These are phyloP conservation scores for Cladosporium sp. DNA, from an alignment of 2,329 filamentous ascomycete genomes.

Conservation along the genomic window DNA sequence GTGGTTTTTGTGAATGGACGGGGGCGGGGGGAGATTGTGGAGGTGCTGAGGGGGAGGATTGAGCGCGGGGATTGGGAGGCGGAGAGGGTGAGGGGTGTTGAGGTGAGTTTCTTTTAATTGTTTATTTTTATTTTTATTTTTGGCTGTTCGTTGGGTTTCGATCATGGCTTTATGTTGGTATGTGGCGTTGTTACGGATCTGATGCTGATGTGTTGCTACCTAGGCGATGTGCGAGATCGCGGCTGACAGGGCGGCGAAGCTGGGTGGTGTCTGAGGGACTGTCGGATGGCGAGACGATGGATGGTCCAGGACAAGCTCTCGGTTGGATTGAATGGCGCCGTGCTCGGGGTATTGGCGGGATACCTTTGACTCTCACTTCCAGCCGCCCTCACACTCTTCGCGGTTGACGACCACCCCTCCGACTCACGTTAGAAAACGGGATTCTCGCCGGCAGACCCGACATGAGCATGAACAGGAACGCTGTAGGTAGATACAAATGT, in stretches of 20 bases:
- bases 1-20: conserved; percentile 89
- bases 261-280: conserved; percentile 26
- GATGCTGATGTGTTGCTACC: conserved; percentile 14
- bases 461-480: too few relatives aligned
- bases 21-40: conserved; percentile 66
- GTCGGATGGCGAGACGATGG: too few relatives aligned
- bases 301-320: background rate
- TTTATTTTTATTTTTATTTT: conserved; percentile 1
- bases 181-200: background rate
- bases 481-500: too few relatives aligned
- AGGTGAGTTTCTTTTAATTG: conserved; percentile 47
- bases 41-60: conserved; percentile 73
- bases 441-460: too few relatives aligned
- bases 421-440: too few relatives aligned
- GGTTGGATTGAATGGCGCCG: too few relatives aligned
- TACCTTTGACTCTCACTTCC: too few relatives aligned
- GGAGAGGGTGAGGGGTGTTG: conserved; percentile 68
- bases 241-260: conserved; percentile 65
- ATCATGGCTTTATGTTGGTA: background rate
- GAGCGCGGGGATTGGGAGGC: conserved; percentile 56
- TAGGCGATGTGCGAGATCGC: conserved; percentile 92
- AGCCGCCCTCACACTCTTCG: too few relatives aligned
- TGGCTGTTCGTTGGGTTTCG: background rate
- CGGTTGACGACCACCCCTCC: too few relatives aligned
- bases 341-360: too few relatives aligned